A percentile compares a stretch with the other conserved stretches of the same genome.
Conservation (phyloP, 495 filamentous ascomycete genomes). For the Penicillium samsonianum region DNA sequence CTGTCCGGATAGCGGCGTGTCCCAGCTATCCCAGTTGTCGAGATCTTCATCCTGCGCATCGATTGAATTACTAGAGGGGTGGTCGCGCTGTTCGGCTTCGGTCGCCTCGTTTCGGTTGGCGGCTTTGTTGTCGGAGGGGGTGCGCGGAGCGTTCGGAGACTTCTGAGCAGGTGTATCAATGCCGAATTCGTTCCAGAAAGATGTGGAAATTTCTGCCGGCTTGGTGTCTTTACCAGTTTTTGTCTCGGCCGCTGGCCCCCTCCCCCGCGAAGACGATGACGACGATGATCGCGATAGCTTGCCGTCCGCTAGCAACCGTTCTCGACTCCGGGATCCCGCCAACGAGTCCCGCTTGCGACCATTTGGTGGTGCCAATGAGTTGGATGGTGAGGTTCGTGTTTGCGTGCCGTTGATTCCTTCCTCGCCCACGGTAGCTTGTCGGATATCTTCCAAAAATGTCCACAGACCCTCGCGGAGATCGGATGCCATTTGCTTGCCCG, state of each 20-base stretch:
- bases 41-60: slow-evolving; percentile 51
- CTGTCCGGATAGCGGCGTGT: slow-evolving; percentile 50
- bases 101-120: slow-evolving; percentile 21
- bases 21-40: slow-evolving; percentile 74
- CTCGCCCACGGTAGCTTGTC: slow-evolving; percentile 93
- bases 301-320: slow-evolving; percentile 42
- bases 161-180: slow-evolving; percentile 54
- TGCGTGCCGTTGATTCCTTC: slow-evolving; percentile 69
- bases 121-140: slow-evolving; percentile 25
- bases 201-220: slow-evolving; percentile 47
- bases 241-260: slow-evolving; percentile 35
- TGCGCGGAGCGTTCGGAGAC: slow-evolving; percentile 39
- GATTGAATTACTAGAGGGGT: slow-evolving; percentile 27
- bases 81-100: slow-evolving; percentile 38
- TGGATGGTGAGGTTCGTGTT: slow-evolving; percentile 37
- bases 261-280: slow-evolving; percentile 38
- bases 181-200: slow-evolving; percentile 57
- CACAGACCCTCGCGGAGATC: slow-evolving; percentile 89
- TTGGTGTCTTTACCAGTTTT: slow-evolving; percentile 51
- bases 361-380: slow-evolving; percentile 24
- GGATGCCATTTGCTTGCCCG: slow-evolving; percentile 83
- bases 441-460: slow-evolving; percentile 94
- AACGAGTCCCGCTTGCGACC: slow-evolving; percentile 38
- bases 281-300: slow-evolving; percentile 39
- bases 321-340: slow-evolving; percentile 40